phyloP scores from a whole-genome alignment of 257 asterid species.

The Scutellaria barbata region DNA sequence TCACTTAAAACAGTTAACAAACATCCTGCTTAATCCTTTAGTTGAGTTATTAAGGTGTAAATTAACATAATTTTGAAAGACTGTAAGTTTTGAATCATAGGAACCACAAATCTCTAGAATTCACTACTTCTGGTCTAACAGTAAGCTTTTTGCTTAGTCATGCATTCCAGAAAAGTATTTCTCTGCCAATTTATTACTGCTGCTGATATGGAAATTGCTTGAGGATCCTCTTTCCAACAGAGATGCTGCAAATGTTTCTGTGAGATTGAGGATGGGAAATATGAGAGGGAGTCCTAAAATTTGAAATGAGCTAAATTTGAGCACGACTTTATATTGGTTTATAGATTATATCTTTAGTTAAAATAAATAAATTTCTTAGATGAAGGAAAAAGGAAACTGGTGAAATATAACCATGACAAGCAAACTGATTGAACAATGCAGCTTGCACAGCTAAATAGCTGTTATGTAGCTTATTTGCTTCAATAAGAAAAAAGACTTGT shows the following conservation, averaged over 20 bases:
- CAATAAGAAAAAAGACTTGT: neutral
- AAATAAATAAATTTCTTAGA: neutral
- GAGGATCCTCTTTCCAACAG: neutral
- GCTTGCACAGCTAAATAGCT: neutral
- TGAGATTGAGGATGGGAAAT: neutral
- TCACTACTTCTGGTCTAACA: neutral
- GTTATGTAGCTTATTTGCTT: slow-evolving; percentile 26
- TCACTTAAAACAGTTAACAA: neutral
- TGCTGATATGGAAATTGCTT: neutral
- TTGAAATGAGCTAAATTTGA: neutral
- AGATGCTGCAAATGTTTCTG: slow-evolving; percentile 1
- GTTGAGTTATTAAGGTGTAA: neutral
- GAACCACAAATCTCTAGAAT: neutral
- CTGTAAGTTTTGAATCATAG: slow-evolving; percentile 1
- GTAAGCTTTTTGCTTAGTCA: slow-evolving; percentile 8
- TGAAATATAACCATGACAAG: slow-evolving; percentile 27
- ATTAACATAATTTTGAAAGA: neutral
- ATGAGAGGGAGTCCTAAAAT: neutral
- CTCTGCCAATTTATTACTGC: slow-evolving; percentile 9
- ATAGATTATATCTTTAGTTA: neutral
- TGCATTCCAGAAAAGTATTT: neutral
- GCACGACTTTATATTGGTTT: neutral
- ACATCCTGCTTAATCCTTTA: neutral
- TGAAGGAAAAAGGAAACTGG: neutral
- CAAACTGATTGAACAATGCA: slow-evolving; percentile 12